Conservation (phyloP, 352 stramenopile genomes). For the Blastocystis sp. region DNA sequence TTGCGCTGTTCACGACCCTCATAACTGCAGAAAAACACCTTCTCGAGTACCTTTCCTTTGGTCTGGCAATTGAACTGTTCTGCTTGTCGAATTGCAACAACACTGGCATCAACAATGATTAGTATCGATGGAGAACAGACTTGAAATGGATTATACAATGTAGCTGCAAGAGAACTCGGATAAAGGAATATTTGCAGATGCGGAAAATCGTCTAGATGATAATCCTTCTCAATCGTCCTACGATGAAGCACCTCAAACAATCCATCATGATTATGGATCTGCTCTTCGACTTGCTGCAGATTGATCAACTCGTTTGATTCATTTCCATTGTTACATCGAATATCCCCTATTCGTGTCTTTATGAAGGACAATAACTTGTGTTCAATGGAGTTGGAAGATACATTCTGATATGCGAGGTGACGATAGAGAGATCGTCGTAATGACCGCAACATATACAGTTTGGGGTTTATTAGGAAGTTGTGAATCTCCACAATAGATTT, state of each 20-base stretch:
- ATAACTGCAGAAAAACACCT: conserved; percentile 31
- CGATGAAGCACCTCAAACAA: background rate
- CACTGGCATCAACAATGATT: conserved; percentile 15
- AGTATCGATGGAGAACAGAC: background rate
- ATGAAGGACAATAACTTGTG: background rate
- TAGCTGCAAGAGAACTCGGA: background rate
- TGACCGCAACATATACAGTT: background rate
- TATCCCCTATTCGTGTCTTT: background rate
- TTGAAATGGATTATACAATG: conserved; percentile 9
- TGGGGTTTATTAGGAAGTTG: background rate
- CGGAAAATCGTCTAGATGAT: background rate
- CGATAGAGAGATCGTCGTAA: background rate
- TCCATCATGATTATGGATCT: background rate
- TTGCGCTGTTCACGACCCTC: conserved; percentile 30
- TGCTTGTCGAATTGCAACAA: background rate
- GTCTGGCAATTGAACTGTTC: conserved; percentile 5
- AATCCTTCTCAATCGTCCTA: background rate
- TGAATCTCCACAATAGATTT: conserved; percentile 24
- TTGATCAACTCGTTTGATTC: too few relatives aligned
- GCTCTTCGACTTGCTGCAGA: background rate
- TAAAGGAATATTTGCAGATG: conserved; percentile 3
- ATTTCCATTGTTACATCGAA: background rate
- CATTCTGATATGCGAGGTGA: background rate
- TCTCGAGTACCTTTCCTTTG: background rate
- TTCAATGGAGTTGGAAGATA: background rate